These are phyloP conservation scores for Zymoseptoria crescenta DNA, from an alignment of 2,329 filamentous ascomycete genomes.

Conservation along the genomic window DNA sequence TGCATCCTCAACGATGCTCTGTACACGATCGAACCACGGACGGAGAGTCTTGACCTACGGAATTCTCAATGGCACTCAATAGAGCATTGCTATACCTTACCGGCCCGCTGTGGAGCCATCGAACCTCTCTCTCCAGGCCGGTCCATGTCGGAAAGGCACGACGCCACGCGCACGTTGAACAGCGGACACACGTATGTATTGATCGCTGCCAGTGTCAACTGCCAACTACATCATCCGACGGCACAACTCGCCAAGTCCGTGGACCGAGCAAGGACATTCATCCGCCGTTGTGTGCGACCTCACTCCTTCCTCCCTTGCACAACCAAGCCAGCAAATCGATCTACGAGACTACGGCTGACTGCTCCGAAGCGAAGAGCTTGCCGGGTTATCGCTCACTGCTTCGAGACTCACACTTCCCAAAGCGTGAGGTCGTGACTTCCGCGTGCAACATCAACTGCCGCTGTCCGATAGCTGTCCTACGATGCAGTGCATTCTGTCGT, in stretches of 20 bases:
- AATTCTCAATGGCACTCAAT: too few relatives aligned
- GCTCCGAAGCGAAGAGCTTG: neutral
- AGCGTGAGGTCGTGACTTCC: neutral
- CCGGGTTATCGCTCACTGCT: neutral
- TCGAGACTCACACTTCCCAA: neutral
- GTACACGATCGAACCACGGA: too few relatives aligned
- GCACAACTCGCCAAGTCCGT: neutral
- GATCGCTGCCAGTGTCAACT: neutral
- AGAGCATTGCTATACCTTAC: neutral
- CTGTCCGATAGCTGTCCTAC: neutral
- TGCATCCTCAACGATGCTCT: too few relatives aligned
- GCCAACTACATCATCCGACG: neutral
- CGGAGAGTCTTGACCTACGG: too few relatives aligned
- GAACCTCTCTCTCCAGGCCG: neutral
- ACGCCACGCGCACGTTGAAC: neutral
- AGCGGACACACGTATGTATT: too few relatives aligned
- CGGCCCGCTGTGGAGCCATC: neutral
- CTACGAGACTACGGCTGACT: too few relatives aligned
- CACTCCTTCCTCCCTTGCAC: neutral
- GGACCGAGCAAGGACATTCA: neutral
- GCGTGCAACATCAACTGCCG: neutral
- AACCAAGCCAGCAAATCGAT: too few relatives aligned
- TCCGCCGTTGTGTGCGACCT: neutral
- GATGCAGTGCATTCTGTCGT: neutral
- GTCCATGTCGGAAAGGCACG: neutral